phyloP scores from a whole-genome alignment of 108 stramenopile genomes.

The Nitzschia palea region DNA sequence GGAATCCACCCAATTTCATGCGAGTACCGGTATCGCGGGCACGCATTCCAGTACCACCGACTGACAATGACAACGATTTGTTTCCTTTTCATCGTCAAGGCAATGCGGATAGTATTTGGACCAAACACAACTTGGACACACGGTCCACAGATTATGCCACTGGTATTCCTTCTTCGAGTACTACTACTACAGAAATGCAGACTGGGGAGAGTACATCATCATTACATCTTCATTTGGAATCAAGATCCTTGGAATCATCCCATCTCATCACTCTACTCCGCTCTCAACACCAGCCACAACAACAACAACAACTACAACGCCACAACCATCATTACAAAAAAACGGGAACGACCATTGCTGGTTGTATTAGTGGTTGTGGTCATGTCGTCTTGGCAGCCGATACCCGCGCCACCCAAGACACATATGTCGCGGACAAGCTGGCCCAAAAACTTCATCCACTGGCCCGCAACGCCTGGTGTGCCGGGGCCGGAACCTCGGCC shows the following conservation, averaged over 20 bases:
- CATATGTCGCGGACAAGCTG: slow-evolving; percentile 73
- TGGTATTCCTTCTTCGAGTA: too few species aligned
- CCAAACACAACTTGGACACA: background rate
- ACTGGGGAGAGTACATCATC: too few species aligned
- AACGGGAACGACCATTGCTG: slow-evolving; percentile 80
- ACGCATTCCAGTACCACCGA: too few species aligned
- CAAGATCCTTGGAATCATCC: background rate
- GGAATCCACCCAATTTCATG: too few species aligned
- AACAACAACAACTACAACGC: background rate
- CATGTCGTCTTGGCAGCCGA: slow-evolving; percentile 71
- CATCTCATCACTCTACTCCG: background rate
- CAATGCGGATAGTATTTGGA: background rate
- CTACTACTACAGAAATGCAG: background rate
- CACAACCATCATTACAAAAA: slow-evolving; percentile 22
- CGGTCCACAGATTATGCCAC: background rate
- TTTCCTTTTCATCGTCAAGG: too few species aligned
- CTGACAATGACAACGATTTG: too few species aligned
- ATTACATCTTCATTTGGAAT: background rate
- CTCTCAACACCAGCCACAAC: background rate
- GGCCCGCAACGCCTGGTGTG: slow-evolving; percentile 54
- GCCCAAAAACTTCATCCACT: slow-evolving; percentile 74
- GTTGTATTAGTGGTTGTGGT: slow-evolving; percentile 30
- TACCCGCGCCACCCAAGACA: slow-evolving; percentile 77
- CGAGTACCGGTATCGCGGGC: too few species aligned
- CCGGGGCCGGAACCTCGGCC: slow-evolving; percentile 84